Conservation (phyloP, 1,284 basidiomycete species). For the Irpex sp. region DNA sequence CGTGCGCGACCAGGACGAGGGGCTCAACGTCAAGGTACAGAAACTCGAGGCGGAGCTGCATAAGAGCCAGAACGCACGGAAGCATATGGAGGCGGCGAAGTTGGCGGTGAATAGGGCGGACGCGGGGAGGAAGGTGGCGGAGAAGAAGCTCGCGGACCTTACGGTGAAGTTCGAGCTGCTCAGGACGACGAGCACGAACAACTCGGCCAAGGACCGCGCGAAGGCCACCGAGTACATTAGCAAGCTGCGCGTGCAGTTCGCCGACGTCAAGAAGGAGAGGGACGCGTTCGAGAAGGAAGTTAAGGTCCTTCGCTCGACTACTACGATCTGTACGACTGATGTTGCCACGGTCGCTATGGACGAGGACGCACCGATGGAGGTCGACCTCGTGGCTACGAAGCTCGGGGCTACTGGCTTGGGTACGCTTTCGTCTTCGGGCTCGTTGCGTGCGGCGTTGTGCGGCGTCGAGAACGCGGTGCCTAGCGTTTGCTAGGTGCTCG, state of each 20-base stretch:
- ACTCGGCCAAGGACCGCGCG: not conserved
- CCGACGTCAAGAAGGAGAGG: not conserved
- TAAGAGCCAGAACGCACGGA: not conserved
- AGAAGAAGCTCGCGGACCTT: not conserved
- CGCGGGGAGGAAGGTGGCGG: not conserved
- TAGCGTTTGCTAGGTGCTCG: too few relatives aligned
- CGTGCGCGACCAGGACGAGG: not conserved
- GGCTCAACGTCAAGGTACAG: not conserved
- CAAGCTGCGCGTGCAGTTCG: not conserved
- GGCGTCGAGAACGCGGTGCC: too few relatives aligned
- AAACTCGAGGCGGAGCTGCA: not conserved
- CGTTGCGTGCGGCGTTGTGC: too few relatives aligned
- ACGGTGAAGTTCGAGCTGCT: not conserved
- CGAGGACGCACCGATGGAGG: too few relatives aligned
- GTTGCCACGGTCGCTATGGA: too few relatives aligned
- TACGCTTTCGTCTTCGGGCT: too few relatives aligned
- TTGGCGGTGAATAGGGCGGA: not conserved
- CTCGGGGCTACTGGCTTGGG: too few relatives aligned
- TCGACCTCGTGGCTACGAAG: too few relatives aligned
- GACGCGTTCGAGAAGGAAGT: not conserved
- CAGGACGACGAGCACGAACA: not conserved
- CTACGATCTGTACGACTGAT: too few relatives aligned
- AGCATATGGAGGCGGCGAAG: not conserved
- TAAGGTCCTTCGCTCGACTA: not conserved
- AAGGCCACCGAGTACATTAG: not conserved